Percentiles rank a stretch among this genome's conserved stretches.
Conservation (phyloP, 2,329 filamentous ascomycete genomes). For the Allantophomopsis lycopodina region DNA sequence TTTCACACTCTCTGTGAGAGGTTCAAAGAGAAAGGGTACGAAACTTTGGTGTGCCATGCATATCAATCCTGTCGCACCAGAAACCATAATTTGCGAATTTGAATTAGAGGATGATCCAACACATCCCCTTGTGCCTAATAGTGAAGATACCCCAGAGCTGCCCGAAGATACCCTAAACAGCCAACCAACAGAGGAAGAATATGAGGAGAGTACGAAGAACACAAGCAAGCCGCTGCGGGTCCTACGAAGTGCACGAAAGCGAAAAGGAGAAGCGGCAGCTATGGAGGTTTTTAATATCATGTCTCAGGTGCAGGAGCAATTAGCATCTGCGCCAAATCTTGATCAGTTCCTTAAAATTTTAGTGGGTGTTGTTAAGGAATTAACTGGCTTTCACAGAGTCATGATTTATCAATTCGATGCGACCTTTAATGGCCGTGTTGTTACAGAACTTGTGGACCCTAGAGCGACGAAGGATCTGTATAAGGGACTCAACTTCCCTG, state of each 20-base stretch:
- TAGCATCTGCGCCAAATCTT: constrained; percentile 57
- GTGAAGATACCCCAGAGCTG: constrained; percentile 42
- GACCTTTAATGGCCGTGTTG: constrained; percentile 71
- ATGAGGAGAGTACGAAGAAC: constrained; percentile 61
- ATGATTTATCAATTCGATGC: constrained; percentile 90
- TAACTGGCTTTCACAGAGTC: constrained; percentile 83
- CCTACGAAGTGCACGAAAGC: constrained; percentile 59
- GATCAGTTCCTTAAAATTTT: constrained; percentile 67
- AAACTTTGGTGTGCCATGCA: constrained; percentile 88
- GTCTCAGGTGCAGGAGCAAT: constrained; percentile 81
- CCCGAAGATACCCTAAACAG: constrained; percentile 64
- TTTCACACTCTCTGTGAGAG: constrained; percentile 63
- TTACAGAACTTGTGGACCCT: constrained; percentile 76
- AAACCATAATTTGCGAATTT: constrained; percentile 76
- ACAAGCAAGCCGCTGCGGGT: constrained; percentile 67
- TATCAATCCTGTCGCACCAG: constrained; percentile 50
- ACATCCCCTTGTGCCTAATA: constrained; percentile 51
- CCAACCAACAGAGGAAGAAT: constrained; percentile 61
- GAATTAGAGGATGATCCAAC: constrained; percentile 67
- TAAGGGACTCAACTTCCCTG: constrained; percentile 79
- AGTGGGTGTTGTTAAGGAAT: constrained; percentile 75
- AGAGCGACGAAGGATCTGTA: constrained; percentile 69
- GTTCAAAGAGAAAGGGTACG: constrained; percentile 34
- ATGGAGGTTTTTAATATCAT: constrained; percentile 91
- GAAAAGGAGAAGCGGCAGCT: constrained; percentile 64